Percentiles rank a stretch among this genome's conserved stretches.
These are phyloP conservation scores for Metschnikowia cerradonensis DNA, from an alignment of 805 yeast species.

Conservation along the genomic window DNA sequence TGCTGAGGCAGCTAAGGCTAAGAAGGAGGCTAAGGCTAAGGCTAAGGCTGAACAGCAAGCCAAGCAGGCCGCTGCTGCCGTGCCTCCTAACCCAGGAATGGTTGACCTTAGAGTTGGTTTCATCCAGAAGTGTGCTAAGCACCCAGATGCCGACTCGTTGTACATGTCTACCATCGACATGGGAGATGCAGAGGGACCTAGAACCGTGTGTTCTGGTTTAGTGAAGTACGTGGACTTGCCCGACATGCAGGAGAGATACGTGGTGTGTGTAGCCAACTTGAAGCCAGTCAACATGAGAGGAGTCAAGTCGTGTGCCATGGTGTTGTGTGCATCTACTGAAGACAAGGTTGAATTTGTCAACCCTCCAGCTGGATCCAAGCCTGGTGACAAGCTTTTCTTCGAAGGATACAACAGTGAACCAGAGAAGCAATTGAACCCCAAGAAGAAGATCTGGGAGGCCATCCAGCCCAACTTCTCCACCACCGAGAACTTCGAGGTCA, in stretches of 20 bases:
- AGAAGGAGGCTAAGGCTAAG: conserved; percentile 58
- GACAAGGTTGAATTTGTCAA: conserved; percentile 81
- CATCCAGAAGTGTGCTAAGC: conserved; percentile 93
- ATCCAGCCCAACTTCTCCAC: conserved; percentile 90
- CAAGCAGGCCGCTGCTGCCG: conserved; percentile 49
- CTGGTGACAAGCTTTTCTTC: conserved; percentile 96
- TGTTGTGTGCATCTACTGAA: conserved; percentile 83
- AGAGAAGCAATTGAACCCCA: conserved; percentile 89
- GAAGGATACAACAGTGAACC: conserved; percentile 89
- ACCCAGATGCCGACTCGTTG: conserved; percentile 95
- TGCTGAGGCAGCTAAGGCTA: conserved; percentile 61
- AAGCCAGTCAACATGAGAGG: conserved; percentile 99
- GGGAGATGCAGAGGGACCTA: conserved; percentile 96
- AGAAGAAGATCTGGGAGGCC: conserved; percentile 97
- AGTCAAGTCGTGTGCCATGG: conserved; percentile 93
- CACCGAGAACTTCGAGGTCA: conserved; percentile 67
- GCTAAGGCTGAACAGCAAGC: conserved; percentile 50
- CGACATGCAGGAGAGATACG: conserved; percentile 91
- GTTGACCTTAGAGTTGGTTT: conserved; percentile 94
- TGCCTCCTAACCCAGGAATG: conserved; percentile 74
- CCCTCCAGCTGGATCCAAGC: conserved; percentile 88
- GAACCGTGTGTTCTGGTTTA: conserved; percentile 97
- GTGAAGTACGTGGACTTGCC: conserved; percentile 86
- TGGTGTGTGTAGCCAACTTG: conserved; percentile 89
- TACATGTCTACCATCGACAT: conserved; percentile 94